Evolutionary conservation across 2,329 filamentous ascomycete species (phyloP).

Genomic region (Sclerotinia sclerotiorum): DNA sequence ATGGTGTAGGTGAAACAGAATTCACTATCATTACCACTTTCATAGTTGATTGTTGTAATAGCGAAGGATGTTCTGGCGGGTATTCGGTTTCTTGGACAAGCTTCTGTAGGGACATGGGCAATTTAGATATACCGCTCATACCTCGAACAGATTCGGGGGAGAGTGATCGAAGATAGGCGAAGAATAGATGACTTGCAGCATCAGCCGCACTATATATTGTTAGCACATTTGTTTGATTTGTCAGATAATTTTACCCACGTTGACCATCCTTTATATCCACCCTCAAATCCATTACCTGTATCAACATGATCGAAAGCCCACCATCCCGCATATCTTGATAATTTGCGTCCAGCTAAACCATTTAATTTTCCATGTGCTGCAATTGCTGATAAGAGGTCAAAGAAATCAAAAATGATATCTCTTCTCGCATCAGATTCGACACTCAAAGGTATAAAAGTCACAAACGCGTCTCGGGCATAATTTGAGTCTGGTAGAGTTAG

Average conservation of each 20-base stretch:
- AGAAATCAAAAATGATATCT: slow-evolving; percentile 93
- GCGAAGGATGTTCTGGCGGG: slow-evolving; percentile 73
- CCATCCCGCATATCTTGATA: slow-evolving; percentile 95
- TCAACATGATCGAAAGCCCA: slow-evolving; percentile 96
- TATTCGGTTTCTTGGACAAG: slow-evolving; percentile 92
- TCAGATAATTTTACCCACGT: slow-evolving; percentile 52
- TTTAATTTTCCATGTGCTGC: slow-evolving; percentile 93
- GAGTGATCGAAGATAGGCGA: slow-evolving; percentile 89
- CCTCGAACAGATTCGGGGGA: slow-evolving; percentile 72
- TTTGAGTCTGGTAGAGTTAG: slow-evolving; percentile 67
- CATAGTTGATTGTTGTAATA: slow-evolving; percentile 78
- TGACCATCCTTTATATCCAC: slow-evolving; percentile 86
- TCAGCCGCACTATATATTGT: slow-evolving; percentile 70
- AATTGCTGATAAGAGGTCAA: slow-evolving; percentile 86
- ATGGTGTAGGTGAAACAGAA: slow-evolving; percentile 89
- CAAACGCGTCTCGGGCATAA: slow-evolving; percentile 88
- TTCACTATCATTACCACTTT: slow-evolving; percentile 98
- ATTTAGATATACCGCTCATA: slow-evolving; percentile 74
- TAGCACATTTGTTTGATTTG: slow-evolving; percentile 17
- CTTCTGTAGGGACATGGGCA: slow-evolving; percentile 89
- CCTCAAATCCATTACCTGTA: slow-evolving; percentile 86
- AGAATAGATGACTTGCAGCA: slow-evolving; percentile 95
- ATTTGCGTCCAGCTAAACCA: slow-evolving; percentile 86
- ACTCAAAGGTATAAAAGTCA: slow-evolving; percentile 92
- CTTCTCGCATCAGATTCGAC: slow-evolving; percentile 83